Conservation (phyloP, 164 flowering plant genomes). For the Cinnamomum micranthum region DNA sequence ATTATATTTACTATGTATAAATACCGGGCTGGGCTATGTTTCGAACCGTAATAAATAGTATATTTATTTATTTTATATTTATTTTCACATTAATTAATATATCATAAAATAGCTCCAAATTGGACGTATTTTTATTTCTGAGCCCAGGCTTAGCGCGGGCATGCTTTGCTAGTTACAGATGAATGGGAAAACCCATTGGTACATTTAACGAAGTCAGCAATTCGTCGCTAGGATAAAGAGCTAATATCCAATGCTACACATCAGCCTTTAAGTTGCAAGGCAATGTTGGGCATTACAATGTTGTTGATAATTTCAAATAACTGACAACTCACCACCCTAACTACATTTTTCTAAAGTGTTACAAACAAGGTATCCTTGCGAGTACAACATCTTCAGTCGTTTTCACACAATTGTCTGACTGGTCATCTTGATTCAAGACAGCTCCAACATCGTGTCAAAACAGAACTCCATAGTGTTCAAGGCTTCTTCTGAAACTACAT, state of each 20-base stretch:
- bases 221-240: background rate
- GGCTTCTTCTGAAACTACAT: background rate
- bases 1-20: too few species aligned
- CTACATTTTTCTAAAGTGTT: background rate
- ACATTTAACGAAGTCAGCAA: background rate
- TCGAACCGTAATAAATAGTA: too few species aligned
- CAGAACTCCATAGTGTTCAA: too few species aligned
- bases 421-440: too few species aligned
- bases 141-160: too few species aligned
- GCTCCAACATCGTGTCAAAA: too few species aligned
- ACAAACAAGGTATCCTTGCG: background rate
- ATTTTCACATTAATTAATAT: too few species aligned
- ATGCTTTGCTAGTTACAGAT: background rate
- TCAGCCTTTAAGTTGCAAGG: background rate
- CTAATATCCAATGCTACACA: background rate
- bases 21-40: too few species aligned
- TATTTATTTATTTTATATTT: too few species aligned
- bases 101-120: too few species aligned
- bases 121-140: too few species aligned
- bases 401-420: too few species aligned
- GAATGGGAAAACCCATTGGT: background rate
- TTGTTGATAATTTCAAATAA: background rate
- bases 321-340: background rate
- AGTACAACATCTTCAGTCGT: background rate
- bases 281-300: background rate